Conservation (phyloP, 441 rosid genomes). For the Hura crepitans region DNA sequence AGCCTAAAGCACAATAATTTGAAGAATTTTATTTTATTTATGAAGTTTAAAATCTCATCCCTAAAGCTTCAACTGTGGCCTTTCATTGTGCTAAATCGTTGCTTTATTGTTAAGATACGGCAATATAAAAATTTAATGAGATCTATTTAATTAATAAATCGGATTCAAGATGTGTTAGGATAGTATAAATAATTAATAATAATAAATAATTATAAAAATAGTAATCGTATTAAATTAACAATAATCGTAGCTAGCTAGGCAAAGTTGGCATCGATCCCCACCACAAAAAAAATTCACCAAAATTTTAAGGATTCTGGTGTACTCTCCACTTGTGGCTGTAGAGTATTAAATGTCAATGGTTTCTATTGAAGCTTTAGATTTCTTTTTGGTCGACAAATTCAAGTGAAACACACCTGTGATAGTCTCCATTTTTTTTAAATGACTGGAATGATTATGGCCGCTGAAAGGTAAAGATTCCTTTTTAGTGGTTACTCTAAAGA, state of each 20-base stretch:
- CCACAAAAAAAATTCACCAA: conserved; percentile 24
- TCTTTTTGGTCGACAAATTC: conserved; percentile 31
- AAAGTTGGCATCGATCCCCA: conserved; percentile 21
- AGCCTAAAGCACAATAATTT: no score
- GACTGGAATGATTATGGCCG: conserved; percentile 27
- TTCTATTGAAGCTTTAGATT: conserved; percentile 15
- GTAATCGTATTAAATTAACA: not conserved
- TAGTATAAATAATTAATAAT: not conserved
- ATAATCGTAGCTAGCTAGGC: not conserved
- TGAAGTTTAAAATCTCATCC: no score
- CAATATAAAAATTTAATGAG: not conserved
- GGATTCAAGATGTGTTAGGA: not conserved
- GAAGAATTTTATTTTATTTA: no score
- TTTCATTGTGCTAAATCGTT: conserved; percentile 26
- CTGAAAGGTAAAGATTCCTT: conserved; percentile 26
- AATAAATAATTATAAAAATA: no score
- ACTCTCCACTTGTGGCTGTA: conserved; percentile 26
- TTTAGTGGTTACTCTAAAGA: conserved; percentile 12
- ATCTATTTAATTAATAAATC: not conserved
- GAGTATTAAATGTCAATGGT: conserved; percentile 30
- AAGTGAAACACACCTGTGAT: conserved; percentile 36
- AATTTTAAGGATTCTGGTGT: conserved; percentile 22
- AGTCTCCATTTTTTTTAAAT: conserved; percentile 12
- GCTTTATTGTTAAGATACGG: conserved; percentile 13
- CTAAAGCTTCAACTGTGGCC: conserved; percentile 18